phyloP scores from a whole-genome alignment of 176 grass and related monocot genomes.

The Pontederia paniculata region DNA sequence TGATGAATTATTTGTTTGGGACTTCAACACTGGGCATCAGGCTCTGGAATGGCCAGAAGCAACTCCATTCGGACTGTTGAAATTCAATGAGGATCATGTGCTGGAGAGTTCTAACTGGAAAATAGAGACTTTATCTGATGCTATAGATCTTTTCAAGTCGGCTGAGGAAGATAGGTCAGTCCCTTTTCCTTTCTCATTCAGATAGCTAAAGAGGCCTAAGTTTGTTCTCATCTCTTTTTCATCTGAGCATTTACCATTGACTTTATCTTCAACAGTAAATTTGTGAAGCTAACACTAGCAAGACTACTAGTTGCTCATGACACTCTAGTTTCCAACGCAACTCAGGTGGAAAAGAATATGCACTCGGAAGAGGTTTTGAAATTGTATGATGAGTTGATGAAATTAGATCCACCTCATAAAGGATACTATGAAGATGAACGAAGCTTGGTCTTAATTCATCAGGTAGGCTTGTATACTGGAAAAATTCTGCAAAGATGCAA shows the following conservation, averaged over 20 bases:
- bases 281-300: slow-evolving; percentile 67
- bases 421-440: slow-evolving; percentile 66
- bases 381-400: slow-evolving; percentile 60
- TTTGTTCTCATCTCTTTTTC: not conserved
- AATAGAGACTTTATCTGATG: slow-evolving; percentile 58
- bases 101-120: slow-evolving; percentile 49
- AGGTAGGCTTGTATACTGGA: slow-evolving; percentile 33
- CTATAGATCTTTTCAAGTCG: slow-evolving; percentile 76
- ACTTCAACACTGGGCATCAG: slow-evolving; percentile 25
- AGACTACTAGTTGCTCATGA: slow-evolving; percentile 60
- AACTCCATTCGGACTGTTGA: slow-evolving; percentile 32
- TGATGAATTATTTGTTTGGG: slow-evolving; percentile 48
- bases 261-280: slow-evolving; percentile 53
- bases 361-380: slow-evolving; percentile 66
- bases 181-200: slow-evolving; percentile 1
- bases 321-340: slow-evolving; percentile 40
- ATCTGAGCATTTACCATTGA: not conserved
- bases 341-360: slow-evolving; percentile 25
- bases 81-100: slow-evolving; percentile 14
- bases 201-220: slow-evolving; percentile 16
- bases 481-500: not conserved
- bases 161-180: slow-evolving; percentile 62
- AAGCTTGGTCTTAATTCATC: slow-evolving; percentile 71
- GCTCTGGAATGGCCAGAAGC: slow-evolving; percentile 15
- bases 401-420: slow-evolving; percentile 66